Conservation (phyloP, 2,329 filamentous ascomycete species). For the Colletotrichum sp. region DNA sequence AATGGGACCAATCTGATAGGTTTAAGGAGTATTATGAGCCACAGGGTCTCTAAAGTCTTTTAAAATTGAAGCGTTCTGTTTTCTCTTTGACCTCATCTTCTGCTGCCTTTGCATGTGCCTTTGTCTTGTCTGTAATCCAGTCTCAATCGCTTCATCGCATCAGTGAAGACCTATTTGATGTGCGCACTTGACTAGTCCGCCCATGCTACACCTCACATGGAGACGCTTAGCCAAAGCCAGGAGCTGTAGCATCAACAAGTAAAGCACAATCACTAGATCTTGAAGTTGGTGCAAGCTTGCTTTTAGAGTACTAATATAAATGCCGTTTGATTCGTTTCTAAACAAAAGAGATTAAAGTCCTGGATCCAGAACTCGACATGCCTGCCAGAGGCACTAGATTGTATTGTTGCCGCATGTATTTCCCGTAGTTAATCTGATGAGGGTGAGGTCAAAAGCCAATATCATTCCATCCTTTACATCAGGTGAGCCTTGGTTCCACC, state of each 20-base stretch:
- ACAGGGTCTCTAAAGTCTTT: constrained; percentile 32
- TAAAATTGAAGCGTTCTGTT: background rate
- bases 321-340: background rate
- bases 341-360: background rate
- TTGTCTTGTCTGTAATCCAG: background rate
- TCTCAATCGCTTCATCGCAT: background rate
- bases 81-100: background rate
- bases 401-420: background rate
- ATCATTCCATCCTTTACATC: background rate
- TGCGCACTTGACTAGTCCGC: background rate
- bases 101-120: background rate
- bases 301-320: background rate
- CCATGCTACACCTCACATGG: background rate
- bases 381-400: background rate
- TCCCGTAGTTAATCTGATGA: background rate
- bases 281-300: background rate
- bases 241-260: background rate
- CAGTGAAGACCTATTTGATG: background rate
- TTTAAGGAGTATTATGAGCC: constrained; percentile 76
- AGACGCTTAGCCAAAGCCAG: background rate
- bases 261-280: background rate
- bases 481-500: constrained; percentile 11
- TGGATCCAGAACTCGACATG: background rate
- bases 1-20: constrained; percentile 66
- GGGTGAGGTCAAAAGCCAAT: background rate